phyloP scores from a whole-genome alignment of 2,329 filamentous ascomycete species.

The Aspergillus novoparasiticus region DNA sequence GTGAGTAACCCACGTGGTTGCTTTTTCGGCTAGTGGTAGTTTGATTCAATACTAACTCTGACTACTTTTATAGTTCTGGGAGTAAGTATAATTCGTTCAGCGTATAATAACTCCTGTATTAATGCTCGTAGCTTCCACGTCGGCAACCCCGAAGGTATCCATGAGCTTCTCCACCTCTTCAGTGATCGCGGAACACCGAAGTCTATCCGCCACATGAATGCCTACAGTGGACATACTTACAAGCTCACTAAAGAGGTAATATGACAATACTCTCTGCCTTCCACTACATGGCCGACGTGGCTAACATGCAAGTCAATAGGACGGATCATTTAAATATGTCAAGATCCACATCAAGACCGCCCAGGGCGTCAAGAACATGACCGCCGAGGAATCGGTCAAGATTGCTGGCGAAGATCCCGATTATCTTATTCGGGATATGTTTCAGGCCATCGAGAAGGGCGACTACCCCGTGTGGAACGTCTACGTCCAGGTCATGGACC shows the following conservation, averaged over 20 bases:
- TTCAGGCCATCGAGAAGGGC: slow-evolving; percentile 70
- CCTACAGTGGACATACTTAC: slow-evolving; percentile 66
- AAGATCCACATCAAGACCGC: slow-evolving; percentile 54
- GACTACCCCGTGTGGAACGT: slow-evolving; percentile 75
- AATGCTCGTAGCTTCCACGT: slow-evolving; percentile 7
- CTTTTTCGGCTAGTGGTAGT: not conserved
- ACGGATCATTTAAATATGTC: slow-evolving; percentile 64
- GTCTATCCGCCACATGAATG: slow-evolving; percentile 63
- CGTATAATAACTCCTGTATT: slow-evolving; percentile 3
- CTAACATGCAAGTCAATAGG: slow-evolving; percentile 24
- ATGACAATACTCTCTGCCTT: not conserved
- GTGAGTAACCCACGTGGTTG: slow-evolving; percentile 11
- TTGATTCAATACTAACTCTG: not conserved
- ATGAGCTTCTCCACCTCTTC: slow-evolving; percentile 64
- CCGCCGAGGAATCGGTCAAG: slow-evolving; percentile 70
- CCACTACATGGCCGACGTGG: too few species aligned
- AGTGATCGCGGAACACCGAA: slow-evolving; percentile 65
- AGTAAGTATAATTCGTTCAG: not conserved
- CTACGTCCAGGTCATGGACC: slow-evolving; percentile 72
- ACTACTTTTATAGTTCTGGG: slow-evolving; percentile 7
- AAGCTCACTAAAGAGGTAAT: slow-evolving; percentile 59
- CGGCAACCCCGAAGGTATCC: slow-evolving; percentile 62
- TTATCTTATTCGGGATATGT: slow-evolving; percentile 75
- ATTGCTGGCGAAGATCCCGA: slow-evolving; percentile 73
- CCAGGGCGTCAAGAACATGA: slow-evolving; percentile 53